A percentile compares a stretch with the other conserved stretches of the same genome.
These are phyloP conservation scores for Corymbia calophylla DNA, from an alignment of 441 rosid species.

Conservation along the genomic window DNA sequence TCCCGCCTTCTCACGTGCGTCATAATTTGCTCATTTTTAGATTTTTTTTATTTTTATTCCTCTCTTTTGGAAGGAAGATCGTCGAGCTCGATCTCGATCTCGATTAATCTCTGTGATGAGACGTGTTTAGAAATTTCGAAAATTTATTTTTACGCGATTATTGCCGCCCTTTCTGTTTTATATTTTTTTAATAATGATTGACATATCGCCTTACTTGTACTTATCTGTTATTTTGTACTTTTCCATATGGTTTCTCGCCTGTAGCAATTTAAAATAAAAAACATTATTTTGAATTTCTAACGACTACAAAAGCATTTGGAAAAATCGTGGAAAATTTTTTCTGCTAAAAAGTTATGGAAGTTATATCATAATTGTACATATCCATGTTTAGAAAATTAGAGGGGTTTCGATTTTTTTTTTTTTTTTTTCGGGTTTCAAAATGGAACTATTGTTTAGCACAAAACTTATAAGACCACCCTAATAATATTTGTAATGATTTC, in stretches of 20 bases:
- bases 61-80: not conserved
- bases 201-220: not conserved
- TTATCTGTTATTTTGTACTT: not conserved
- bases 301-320: not conserved
- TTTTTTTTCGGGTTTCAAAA: not conserved
- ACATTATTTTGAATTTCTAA: not conserved
- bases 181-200: not conserved
- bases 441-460: not conserved
- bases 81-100: not conserved
- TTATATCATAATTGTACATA: not conserved
- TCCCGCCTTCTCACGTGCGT: constrained; percentile 32
- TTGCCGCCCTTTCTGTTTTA: not conserved
- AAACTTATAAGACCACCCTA: no score
- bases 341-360: not conserved
- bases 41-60: not conserved
- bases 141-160: not conserved
- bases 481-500: no score
- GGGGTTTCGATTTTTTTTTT: not conserved
- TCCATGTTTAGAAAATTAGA: not conserved
- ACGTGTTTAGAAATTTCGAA: not conserved
- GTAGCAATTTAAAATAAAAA: not conserved
- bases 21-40: constrained; percentile 1
- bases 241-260: not conserved
- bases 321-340: not conserved
- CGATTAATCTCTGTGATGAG: not conserved